Evolutionary conservation across 228 moss, liverwort and hornwort genomes (phyloP), one percentile per base, ranked within the genome.

Genomic region (Sphagnum magellanicum): DNA sequence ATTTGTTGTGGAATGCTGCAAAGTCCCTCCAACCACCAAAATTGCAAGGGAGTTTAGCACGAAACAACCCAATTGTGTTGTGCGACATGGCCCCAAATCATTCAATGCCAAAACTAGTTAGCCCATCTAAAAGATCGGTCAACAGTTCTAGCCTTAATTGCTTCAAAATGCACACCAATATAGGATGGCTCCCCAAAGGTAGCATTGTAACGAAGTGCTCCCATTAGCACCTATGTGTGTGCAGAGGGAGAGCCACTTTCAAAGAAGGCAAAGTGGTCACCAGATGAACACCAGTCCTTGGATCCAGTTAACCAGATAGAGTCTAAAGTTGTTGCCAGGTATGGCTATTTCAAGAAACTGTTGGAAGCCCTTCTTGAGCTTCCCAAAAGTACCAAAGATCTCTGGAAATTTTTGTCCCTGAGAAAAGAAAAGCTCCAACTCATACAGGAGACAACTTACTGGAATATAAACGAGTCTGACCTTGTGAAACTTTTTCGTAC

Each of bases 291-390:
- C 16, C 50, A 49, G 49, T 66, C 49, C 50, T 66, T 11, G 66
- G 66, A 47, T 66, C 9, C 66, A 66, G 50, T 50, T 66, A 50
- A 50, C 66, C 46, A 5, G 48, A 49, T 5, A 14, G 47, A 66
- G 48, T 15, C 61, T 63, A 63, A 71, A 71, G 63, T 71, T 71
- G 32, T 1, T 50, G 63, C 71, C 52, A 52, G 5, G 52, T 50
- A 6, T 10, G 52, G 53, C 10, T 68, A 68, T 68, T 68, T 11
- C 53, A 52, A 63, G 63, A 71, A 64, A 51, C 71, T 63, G 51
- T 71, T 71, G 71, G 71, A 71, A 71, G 63, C 63, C 4, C 71
- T 64, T 71, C 50, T 64, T 63, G 63, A 64, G 32, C 71, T 71
- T 53, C 71, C 71, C 50, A 32, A 53, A 71, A 71, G 62, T 71